A percentile compares a stretch with the other conserved stretches of the same genome.
These are phyloP conservation scores for Xylariaceae sp. DNA, from an alignment of 2,329 filamentous ascomycete species.

Conservation along the genomic window DNA sequence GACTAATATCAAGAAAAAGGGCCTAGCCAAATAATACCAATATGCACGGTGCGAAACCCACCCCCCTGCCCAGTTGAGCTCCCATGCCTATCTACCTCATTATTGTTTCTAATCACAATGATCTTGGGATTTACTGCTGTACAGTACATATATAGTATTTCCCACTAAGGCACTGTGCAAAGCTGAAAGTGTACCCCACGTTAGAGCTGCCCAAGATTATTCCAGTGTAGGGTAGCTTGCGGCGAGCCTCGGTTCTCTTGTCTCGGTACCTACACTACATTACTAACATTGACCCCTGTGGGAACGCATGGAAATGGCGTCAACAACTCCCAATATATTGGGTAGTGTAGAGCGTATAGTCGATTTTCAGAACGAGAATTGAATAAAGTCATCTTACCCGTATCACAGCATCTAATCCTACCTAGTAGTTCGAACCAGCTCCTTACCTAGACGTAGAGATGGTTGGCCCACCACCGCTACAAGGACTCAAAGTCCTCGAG, in stretches of 20 bases:
- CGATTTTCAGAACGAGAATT: background rate
- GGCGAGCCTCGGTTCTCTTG: conserved; percentile 34
- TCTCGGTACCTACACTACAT: too few relatives aligned
- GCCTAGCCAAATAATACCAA: conserved; percentile 33
- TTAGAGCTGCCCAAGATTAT: background rate
- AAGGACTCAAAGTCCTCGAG: conserved; percentile 64
- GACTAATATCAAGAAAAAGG: conserved; percentile 51
- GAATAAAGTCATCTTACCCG: background rate
- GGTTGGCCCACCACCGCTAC: conserved; percentile 50
- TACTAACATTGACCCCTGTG: conserved; percentile 2
- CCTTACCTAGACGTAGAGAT: conserved; percentile 42
- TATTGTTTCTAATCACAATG: background rate
- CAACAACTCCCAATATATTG: background rate
- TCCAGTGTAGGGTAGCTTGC: background rate
- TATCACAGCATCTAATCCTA: too few relatives aligned
- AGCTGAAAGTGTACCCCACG: conserved; percentile 4
- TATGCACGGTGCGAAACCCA: background rate
- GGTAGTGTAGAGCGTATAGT: background rate
- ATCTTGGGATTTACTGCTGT: too few relatives aligned
- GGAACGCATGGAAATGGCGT: too few relatives aligned
- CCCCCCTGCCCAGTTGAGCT: too few relatives aligned
- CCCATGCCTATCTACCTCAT: too few relatives aligned
- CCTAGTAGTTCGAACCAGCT: too few relatives aligned
- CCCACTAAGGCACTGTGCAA: background rate
- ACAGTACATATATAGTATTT: too few relatives aligned